Conservation (phyloP, 371 early-diverging fungal species). For the Mucor saturninus region DNA sequence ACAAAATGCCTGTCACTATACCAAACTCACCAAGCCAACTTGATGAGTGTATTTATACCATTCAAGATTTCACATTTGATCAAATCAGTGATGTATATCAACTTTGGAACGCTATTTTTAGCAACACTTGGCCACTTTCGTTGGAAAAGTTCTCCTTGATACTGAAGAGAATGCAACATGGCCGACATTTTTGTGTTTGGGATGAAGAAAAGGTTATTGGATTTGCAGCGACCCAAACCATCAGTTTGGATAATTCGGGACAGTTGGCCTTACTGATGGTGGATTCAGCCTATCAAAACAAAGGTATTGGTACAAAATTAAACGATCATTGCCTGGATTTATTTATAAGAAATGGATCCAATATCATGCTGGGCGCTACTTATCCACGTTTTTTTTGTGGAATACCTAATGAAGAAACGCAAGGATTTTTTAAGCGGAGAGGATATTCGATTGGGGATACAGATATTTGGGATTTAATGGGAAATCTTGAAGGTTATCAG, state of each 20-base stretch:
- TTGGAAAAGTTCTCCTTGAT: conserved; percentile 28
- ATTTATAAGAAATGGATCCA: conserved; percentile 22
- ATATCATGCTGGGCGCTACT: conserved; percentile 38
- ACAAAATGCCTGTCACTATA: conserved; percentile 43
- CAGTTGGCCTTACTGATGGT: conserved; percentile 48
- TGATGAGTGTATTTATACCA: neutral
- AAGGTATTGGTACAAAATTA: conserved; percentile 42
- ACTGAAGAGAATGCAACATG: conserved; percentile 24
- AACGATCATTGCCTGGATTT: conserved; percentile 36
- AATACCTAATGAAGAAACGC: conserved; percentile 36
- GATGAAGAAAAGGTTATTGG: conserved; percentile 31
- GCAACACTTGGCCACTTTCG: conserved; percentile 34
- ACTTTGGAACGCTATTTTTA: conserved; percentile 38
- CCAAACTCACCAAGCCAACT: conserved; percentile 11
- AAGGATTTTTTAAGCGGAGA: conserved; percentile 40
- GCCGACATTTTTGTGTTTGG: conserved; percentile 31
- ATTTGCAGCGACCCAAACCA: conserved; percentile 44
- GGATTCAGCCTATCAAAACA: conserved; percentile 24
- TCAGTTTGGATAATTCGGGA: conserved; percentile 20
- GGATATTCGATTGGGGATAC: conserved; percentile 35
- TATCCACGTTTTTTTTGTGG: conserved; percentile 59
- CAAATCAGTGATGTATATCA: conserved; percentile 20
- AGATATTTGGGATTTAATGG: conserved; percentile 41
- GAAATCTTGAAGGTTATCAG: conserved; percentile 31
- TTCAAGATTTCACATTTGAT: conserved; percentile 7